Conservation (phyloP, 371 early-diverging fungal genomes). For the Mortierella sp. region DNA sequence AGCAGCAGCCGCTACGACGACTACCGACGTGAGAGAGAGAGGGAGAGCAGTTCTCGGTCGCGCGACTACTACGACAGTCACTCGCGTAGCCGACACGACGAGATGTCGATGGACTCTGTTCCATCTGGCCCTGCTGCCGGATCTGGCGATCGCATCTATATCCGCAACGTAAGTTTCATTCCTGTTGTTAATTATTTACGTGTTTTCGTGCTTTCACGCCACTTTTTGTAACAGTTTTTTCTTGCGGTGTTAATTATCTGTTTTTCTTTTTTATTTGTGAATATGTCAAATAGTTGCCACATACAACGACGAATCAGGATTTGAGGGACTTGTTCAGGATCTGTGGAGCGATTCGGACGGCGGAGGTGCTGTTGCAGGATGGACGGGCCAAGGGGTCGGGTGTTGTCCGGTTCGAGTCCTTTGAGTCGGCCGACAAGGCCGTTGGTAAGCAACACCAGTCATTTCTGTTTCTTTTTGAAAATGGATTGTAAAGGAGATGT, state of each 20-base stretch:
- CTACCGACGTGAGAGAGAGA: slow-evolving; percentile 35
- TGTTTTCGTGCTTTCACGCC: not conserved
- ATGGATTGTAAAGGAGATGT: too few species aligned
- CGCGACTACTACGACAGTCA: slow-evolving; percentile 27
- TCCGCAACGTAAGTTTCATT: slow-evolving; percentile 64
- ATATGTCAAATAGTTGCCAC: slow-evolving; percentile 63
- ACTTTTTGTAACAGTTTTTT: not conserved
- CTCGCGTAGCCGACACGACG: slow-evolving; percentile 15
- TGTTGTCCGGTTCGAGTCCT: slow-evolving; percentile 72
- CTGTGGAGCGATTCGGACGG: slow-evolving; percentile 65
- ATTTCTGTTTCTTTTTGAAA: not conserved
- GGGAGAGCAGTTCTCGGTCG: slow-evolving; percentile 14
- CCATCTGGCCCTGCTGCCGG: slow-evolving; percentile 57
- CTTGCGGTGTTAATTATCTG: not conserved
- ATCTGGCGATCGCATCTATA: slow-evolving; percentile 65
- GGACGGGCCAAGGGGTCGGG: slow-evolving; percentile 77
- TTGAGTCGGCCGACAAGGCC: slow-evolving; percentile 68
- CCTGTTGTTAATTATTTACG: too few species aligned
- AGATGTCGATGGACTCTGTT: slow-evolving; percentile 31
- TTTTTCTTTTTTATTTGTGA: not conserved
- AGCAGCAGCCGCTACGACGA: slow-evolving; percentile 15
- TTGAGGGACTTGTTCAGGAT: slow-evolving; percentile 76
- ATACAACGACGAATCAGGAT: slow-evolving; percentile 76
- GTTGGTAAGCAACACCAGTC: slow-evolving; percentile 61
- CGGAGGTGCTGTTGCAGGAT: slow-evolving; percentile 65